Conservation (phyloP, 768 basidiomycete genomes). For the Lactarius pseudohatsudake region DNA sequence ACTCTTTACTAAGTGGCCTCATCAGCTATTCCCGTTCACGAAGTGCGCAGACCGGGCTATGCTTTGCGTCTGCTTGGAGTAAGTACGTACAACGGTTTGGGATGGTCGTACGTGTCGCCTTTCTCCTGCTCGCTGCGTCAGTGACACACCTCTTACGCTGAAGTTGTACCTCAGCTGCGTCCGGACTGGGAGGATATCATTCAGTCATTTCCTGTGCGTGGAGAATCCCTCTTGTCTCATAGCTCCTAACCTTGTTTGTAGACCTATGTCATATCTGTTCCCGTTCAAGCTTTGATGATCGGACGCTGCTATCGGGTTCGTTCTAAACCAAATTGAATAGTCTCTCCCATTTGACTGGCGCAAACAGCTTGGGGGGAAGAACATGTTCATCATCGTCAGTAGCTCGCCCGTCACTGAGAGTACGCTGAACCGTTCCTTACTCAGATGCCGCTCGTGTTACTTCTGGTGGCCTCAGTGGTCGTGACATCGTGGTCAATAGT, state of each 20-base stretch:
- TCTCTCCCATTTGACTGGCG: not conserved
- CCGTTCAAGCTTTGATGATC: constrained; percentile 19
- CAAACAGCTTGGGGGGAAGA: constrained; percentile 9
- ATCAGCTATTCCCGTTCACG: not conserved
- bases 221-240: not conserved
- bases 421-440: constrained; percentile 1
- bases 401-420: not conserved
- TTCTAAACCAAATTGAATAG: not conserved
- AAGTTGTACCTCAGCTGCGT: not conserved
- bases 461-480: constrained; percentile 10
- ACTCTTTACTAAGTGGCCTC: not conserved
- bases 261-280: constrained; percentile 7
- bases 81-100: constrained; percentile 17
- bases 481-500: not conserved
- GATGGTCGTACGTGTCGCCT: not conserved
- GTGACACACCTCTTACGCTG: not conserved
- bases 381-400: constrained; percentile 16
- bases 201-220: constrained; percentile 7
- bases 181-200: constrained; percentile 5
- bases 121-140: not conserved
- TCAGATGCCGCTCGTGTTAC: constrained; percentile 7
- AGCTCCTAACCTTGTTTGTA: not conserved
- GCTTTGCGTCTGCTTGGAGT: not conserved
- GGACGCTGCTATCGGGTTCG: constrained; percentile 20
- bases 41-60: constrained; percentile 17